Conservation (phyloP, 495 filamentous ascomycete genomes). For the Polyplosphaeria fusca region DNA sequence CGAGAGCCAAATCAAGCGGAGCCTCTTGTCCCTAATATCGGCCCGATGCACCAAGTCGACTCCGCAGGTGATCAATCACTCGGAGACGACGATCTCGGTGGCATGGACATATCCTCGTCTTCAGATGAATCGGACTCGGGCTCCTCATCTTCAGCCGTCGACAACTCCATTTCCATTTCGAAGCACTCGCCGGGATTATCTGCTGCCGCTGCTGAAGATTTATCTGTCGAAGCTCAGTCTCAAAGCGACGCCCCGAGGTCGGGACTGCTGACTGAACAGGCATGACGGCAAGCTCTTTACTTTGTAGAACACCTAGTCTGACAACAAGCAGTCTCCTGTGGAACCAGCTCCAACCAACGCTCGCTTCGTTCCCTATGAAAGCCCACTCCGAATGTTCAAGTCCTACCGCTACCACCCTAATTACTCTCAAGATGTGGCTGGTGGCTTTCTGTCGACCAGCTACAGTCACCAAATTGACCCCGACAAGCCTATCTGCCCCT, state of each 20-base stretch:
- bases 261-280: constrained; percentile 1
- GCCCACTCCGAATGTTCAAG: constrained; percentile 76
- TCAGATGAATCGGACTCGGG: constrained; percentile 15
- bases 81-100: constrained; percentile 7
- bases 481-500: constrained; percentile 66
- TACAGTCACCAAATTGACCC: constrained; percentile 86
- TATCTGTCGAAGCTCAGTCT: constrained; percentile 19
- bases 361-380: constrained; percentile 70
- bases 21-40: constrained; percentile 1
- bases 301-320: no score
- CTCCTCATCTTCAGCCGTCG: background rate
- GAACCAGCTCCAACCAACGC: constrained; percentile 8
- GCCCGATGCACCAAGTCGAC: background rate
- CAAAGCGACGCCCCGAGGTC: background rate
- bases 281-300: constrained; percentile 11
- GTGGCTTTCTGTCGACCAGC: constrained; percentile 82
- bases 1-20: no score
- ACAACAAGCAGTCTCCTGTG: background rate
- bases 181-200: no score
- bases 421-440: constrained; percentile 63
- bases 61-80: background rate
- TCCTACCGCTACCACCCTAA: constrained; percentile 85
- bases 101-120: constrained; percentile 20
- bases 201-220: constrained; percentile 23
- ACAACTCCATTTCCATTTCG: no score